phyloP scores from a whole-genome alignment of 148 eudicot species.

The Rhododendron griersonianum region DNA sequence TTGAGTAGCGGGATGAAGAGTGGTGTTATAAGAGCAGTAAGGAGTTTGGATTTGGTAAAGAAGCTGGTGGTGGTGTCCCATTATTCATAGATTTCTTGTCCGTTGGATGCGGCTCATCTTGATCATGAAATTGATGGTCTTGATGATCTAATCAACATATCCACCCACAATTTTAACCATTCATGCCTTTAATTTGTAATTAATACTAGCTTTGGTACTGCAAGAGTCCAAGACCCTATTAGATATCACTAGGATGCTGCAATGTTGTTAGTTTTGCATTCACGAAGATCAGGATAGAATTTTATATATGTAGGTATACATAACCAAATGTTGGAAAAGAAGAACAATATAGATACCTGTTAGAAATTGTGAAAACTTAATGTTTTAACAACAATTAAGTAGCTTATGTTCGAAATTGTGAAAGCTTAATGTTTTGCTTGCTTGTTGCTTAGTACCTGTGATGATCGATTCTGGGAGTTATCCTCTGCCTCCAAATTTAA shows the following conservation, averaged over 20 bases:
- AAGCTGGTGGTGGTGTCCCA: neutral
- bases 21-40: too few species aligned
- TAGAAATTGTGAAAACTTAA: neutral
- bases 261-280: neutral
- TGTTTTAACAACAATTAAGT: too few species aligned
- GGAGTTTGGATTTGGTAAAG: too few species aligned
- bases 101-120: neutral
- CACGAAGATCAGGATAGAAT: neutral
- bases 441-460: too few species aligned
- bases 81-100: conserved; percentile 20
- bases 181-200: neutral
- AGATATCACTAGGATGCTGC: neutral
- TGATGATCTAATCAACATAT: neutral
- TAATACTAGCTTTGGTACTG: neutral
- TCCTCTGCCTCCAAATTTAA: too few species aligned
- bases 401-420: too few species aligned
- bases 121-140: neutral
- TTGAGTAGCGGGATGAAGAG: too few species aligned
- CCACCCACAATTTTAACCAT: neutral
- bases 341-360: neutral
- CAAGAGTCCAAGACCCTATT: neutral
- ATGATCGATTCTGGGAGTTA: neutral
- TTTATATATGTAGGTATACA: neutral
- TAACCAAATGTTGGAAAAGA: too few species aligned
- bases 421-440: too few species aligned